phyloP scores from a whole-genome alignment of 345 rosid species.

The Carallia pectinifolia region DNA sequence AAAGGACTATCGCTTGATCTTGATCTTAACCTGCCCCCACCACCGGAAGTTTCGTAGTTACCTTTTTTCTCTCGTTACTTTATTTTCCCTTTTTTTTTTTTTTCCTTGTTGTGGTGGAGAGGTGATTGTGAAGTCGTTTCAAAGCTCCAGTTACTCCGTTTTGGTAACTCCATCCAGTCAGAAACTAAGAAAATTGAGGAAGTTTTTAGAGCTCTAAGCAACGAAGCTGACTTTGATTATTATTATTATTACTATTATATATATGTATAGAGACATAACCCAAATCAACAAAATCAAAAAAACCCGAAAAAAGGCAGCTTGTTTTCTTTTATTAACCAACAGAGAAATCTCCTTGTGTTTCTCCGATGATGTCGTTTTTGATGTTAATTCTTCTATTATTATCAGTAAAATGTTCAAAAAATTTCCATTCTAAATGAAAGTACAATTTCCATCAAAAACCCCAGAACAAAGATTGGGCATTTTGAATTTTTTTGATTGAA shows the following conservation, averaged over 20 bases:
- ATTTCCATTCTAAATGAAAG: no score
- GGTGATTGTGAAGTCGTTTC: not conserved
- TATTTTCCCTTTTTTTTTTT: not conserved
- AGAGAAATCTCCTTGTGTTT: slow-evolving; percentile 19
- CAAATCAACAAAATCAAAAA: not conserved
- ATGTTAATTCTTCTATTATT: not conserved
- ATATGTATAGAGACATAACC: slow-evolving; percentile 27
- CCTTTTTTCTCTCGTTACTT: no score
- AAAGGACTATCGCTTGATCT: slow-evolving; percentile 35
- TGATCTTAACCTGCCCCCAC: slow-evolving; percentile 68
- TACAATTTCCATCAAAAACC: no score
- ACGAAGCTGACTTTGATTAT: slow-evolving; percentile 29
- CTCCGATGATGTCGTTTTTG: not conserved
- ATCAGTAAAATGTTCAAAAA: no score
- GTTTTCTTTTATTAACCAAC: slow-evolving; percentile 28
- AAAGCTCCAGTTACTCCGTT: slow-evolving; percentile 13
- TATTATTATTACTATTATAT: not conserved
- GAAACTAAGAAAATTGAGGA: slow-evolving; percentile 10
- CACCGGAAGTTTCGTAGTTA: slow-evolving; percentile 54
- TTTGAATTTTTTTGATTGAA: no score
- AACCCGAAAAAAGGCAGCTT: not conserved
- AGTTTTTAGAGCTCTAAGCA: slow-evolving; percentile 7
- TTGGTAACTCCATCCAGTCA: not conserved
- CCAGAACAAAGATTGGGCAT: no score
- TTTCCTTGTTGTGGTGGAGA: slow-evolving; percentile 14